A percentile compares a stretch with the other conserved stretches of the same genome.
These are phyloP conservation scores for Torulaspora quercuum DNA, from an alignment of 805 yeast genomes.

Conservation along the genomic window DNA sequence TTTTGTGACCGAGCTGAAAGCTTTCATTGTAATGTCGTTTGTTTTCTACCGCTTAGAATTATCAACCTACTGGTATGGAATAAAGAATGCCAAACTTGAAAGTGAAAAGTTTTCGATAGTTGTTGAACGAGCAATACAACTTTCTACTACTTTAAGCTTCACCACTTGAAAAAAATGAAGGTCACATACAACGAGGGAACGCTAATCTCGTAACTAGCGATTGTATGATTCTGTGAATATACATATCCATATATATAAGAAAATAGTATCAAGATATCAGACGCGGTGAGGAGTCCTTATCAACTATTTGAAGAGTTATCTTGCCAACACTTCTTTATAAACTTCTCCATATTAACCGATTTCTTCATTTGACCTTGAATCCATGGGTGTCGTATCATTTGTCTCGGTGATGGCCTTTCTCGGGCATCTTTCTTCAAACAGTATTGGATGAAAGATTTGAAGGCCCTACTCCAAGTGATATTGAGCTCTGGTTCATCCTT, in stretches of 20 bases:
- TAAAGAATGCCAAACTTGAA: conserved; percentile 2
- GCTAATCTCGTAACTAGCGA: conserved; percentile 3
- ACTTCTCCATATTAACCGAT: conserved; percentile 79
- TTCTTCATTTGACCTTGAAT: conserved; percentile 68
- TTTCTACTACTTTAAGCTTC: conserved; percentile 1
- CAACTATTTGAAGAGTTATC: conserved; percentile 5
- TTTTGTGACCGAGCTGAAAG: conserved; percentile 9
- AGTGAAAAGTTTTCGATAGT: too few species aligned
- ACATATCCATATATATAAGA: too few species aligned
- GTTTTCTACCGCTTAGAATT: too few species aligned
- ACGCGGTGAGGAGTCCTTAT: too few species aligned
- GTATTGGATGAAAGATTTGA: conserved; percentile 75
- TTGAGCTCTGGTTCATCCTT: conserved; percentile 72
- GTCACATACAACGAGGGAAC: neutral
- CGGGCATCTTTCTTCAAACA: conserved; percentile 77
- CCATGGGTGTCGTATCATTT: conserved; percentile 95
- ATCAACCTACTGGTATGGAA: too few species aligned
- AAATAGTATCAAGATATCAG: too few species aligned
- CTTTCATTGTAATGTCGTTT: conserved; percentile 12
- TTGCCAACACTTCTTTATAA: conserved; percentile 73
- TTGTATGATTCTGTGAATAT: neutral
- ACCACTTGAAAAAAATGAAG: too few species aligned
- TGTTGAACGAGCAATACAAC: too few species aligned
- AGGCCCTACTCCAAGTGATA: conserved; percentile 76
- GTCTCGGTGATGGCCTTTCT: conserved; percentile 87